Conservation (phyloP, 1,284 basidiomycete genomes). For the Cutaneotrichosporon mucoides region DNA sequence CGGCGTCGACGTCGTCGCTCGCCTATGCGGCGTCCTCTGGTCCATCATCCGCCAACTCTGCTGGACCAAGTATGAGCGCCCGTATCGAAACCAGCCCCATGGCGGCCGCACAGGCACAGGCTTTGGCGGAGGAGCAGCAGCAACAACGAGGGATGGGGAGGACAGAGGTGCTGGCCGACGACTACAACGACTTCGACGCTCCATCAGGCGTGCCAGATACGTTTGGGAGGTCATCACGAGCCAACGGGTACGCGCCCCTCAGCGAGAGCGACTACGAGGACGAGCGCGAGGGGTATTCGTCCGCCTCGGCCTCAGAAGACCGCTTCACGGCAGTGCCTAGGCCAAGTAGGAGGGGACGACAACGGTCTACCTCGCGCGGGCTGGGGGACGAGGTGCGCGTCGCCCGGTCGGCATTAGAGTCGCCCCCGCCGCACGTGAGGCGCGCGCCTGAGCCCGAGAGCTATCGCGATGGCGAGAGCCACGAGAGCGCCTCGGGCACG, state of each 20-base stretch:
- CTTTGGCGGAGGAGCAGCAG: too few relatives aligned
- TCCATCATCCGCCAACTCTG: not conserved
- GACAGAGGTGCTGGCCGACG: not conserved
- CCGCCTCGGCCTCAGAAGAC: not conserved
- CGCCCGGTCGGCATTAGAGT: not conserved
- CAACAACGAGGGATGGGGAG: not conserved
- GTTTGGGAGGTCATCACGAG: not conserved
- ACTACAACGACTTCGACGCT: not conserved
- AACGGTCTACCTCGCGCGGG: not conserved
- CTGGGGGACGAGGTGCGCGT: not conserved
- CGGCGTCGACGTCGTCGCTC: not conserved
- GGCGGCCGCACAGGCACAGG: too few relatives aligned
- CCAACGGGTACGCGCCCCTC: not conserved
- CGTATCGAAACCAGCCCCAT: too few relatives aligned
- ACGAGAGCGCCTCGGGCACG: not conserved
- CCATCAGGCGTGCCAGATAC: not conserved
- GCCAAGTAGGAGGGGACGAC: not conserved
- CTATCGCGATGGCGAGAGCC: not conserved
- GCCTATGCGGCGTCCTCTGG: not conserved
- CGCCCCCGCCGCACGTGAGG: not conserved
- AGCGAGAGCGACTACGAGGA: not conserved
- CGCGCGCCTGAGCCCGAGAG: not conserved
- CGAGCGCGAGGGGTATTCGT: not conserved
- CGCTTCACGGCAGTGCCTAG: conserved; percentile 1
- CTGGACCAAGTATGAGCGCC: too few relatives aligned